Evolutionary conservation across 192 early-diverging fungal genomes (phyloP).

Genomic region (Diversispora eburnea): DNA sequence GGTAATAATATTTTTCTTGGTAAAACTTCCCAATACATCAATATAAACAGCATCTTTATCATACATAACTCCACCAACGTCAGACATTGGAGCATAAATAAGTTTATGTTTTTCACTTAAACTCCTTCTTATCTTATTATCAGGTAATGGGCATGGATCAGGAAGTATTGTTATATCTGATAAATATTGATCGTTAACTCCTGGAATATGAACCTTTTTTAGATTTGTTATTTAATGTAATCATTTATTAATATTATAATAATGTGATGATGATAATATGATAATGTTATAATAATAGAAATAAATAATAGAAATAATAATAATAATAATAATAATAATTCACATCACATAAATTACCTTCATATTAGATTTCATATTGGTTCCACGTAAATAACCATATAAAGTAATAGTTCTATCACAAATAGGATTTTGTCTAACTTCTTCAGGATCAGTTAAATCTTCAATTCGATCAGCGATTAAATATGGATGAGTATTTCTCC

Average conservation of each 20-base stretch:
- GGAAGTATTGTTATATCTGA: constrained; percentile 70
- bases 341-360: constrained; percentile 36
- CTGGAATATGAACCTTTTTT: constrained; percentile 94
- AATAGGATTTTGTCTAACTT: constrained; percentile 74
- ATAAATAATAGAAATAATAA: background rate
- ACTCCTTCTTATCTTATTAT: constrained; percentile 77
- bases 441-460: constrained; percentile 91
- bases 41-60: constrained; percentile 99
- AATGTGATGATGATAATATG: too few relatives aligned
- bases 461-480: constrained; percentile 95
- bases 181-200: constrained; percentile 85
- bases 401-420: constrained; percentile 89
- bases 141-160: constrained; percentile 97
- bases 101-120: constrained; percentile 93
- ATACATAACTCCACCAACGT: constrained; percentile 97
- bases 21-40: constrained; percentile 85
- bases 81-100: constrained; percentile 97
- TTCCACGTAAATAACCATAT: constrained; percentile 95
- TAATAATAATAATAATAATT: background rate
- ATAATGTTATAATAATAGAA: too few relatives aligned
- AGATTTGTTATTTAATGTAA: too few relatives aligned
- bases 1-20: constrained; percentile 38
- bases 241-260: too few relatives aligned
- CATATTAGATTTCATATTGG: constrained; percentile 81
- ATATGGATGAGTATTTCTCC: constrained; percentile 98